Base-by-base conservation (phyloP, 192 early-diverging fungal species). In the Entomortierella beljakovae region DNA sequence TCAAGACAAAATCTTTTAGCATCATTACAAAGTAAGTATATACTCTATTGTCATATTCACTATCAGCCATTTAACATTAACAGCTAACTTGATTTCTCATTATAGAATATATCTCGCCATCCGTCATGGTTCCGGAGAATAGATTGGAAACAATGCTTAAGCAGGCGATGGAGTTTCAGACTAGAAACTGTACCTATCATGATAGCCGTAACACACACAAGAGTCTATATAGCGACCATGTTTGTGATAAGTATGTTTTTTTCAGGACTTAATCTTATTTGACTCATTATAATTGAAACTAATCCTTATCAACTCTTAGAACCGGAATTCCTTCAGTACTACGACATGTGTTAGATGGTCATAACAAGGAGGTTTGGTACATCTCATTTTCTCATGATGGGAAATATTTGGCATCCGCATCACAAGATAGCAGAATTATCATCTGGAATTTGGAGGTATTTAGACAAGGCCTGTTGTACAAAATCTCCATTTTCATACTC, bases 281-380 rank as follows among this genome's bases (percentile, higher is more conserved):
- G 43, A 46, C 43, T 6, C 37, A 46, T 11, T 46, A 20, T 46
- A 46, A 46, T 20, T 16, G 15, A 20, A 38, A 11, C 3, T 46
- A 33, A 11, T 33, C 13, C 10, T 2, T 2, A 32, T 42, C 20
- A 25, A 9, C 31, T 33, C 31, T 28, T 59, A 84, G 82, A 28
- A 65, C 82, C 28, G 77, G 82, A 18, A 82, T 91, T 56, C 88
- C 89, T 38, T 82, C 70, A 35, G 80, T 92, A 33, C 89, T 91
- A 0, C 90, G 87, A 4, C 82, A 88, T 42, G 81, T 94, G 26
- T 70, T 90, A 10, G 61, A 65, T 38, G 91, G 90, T 16, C 98
- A 99, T 83, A 73, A 77, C 0, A 94, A 98, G 80, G 97, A 99
- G 83, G 97, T 99, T 9, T 99, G 98, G 98, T 95, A 93, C 68